Percentiles rank a stretch among this genome's conserved stretches.
These are phyloP conservation scores for Gardenia jasminoides DNA, from an alignment of 257 asterid species.

Conservation along the genomic window DNA sequence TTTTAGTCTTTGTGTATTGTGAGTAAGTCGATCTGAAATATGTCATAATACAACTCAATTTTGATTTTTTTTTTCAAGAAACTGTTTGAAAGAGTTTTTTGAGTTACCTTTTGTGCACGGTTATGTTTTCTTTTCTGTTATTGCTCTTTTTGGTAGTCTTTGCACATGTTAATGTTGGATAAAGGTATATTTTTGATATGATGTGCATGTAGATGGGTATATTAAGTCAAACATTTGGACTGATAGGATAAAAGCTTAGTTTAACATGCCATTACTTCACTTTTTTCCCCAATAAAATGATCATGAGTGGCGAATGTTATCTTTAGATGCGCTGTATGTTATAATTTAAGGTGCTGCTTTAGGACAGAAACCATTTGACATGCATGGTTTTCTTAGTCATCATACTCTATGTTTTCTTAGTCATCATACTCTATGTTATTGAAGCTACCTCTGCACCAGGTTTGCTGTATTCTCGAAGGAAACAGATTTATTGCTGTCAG, in stretches of 20 bases:
- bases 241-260: background rate
- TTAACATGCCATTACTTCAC: background rate
- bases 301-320: no score
- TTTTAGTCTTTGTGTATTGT: background rate
- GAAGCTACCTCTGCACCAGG: background rate
- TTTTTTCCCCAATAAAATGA: background rate
- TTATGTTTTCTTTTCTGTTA: background rate
- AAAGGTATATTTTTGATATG: background rate
- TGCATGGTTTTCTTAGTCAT: background rate
- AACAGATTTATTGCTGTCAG: background rate
- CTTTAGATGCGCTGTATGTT: no score
- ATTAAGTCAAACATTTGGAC: background rate
- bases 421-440: no score
- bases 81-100: background rate
- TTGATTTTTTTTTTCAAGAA: no score
- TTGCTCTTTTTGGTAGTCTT: background rate
- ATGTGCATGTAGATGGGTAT: background rate
- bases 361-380: background rate
- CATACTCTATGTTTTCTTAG: no score
- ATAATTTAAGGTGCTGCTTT: background rate
- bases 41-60: no score
- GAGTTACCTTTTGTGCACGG: background rate
- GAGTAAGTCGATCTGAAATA: background rate
- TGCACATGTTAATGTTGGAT: background rate
- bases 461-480: background rate